Evolutionary conservation across 1,284 basidiomycete genomes (phyloP), one percentile per base, ranked within the genome.

Genomic region (Testicularia cyperi): DNA sequence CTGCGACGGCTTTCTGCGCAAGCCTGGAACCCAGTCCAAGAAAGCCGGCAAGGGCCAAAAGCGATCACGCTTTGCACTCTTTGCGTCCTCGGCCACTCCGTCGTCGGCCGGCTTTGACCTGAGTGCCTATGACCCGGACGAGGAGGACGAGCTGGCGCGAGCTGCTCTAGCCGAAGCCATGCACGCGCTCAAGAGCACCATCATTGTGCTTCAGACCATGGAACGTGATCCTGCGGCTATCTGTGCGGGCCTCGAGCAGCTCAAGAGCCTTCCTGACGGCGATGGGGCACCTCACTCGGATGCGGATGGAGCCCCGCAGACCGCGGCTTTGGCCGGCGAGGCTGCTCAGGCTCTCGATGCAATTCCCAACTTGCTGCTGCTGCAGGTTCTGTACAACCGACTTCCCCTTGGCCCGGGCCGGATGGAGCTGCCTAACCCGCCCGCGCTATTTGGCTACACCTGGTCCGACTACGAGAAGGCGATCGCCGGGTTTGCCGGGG

Each of bases 121-220:
- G 9, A 48, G 43, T 4, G 58, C 67, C 8, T 57, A 45, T 27
- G 53, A 65, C 20, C 60, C 65, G 14, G 52, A 68, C 27, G 61
- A 64, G 33, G 70, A 70, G 23, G 73, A 74, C 38, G 73, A 75
- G 43, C 57, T 75, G 9, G 73, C 73, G 1, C 57, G 57, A 16
- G 70, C 67, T 7, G 73, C 73, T 15, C 58, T 75, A 5, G 63
- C 54, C 18, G 73, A 75, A 43, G 73, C 72, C 4, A 53, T 74
- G 38, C 61, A 65, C n/a, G 73, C 72, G 6, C 44, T 74, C 23
- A 64, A 57, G 28, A 63, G 60, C 49, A 71, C 68, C 28, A 52
- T 66, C 38, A 53, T 65, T 15, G 70, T 71, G 31, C 47, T 71
- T 3, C 65, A 70, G 24, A 52, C 64, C 15, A 44, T 74, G 23